Percentiles rank a stretch among this genome's conserved stretches.
Conservation (phyloP, 257 asterid genomes). For the Nicotiana paniculata region DNA sequence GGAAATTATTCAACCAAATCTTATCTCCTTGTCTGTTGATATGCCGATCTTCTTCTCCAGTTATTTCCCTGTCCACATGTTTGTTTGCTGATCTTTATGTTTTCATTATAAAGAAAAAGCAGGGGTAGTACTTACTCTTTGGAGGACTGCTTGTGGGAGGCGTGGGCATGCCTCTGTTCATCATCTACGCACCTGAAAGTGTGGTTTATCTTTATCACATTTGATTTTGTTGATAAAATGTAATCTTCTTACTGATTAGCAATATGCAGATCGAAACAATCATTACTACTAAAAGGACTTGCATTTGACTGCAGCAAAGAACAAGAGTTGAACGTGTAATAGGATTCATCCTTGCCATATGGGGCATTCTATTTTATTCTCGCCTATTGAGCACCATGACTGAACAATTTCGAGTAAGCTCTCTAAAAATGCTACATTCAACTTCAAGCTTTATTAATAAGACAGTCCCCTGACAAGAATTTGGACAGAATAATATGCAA, state of each 20-base stretch:
- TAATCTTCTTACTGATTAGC: slow-evolving; percentile 22
- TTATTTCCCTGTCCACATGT: slow-evolving; percentile 10
- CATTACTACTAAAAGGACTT: slow-evolving; percentile 20
- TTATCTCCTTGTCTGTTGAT: not conserved
- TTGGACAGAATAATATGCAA: slow-evolving; percentile 75
- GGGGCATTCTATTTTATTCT: slow-evolving; percentile 95
- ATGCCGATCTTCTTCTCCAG: not conserved
- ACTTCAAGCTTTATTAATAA: slow-evolving; percentile 14
- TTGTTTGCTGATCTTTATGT: slow-evolving; percentile 16
- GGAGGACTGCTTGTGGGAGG: slow-evolving; percentile 99
- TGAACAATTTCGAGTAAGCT: slow-evolving; percentile 87
- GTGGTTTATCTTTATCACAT: slow-evolving; percentile 34
- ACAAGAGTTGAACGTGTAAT: slow-evolving; percentile 87
- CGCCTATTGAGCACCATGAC: slow-evolving; percentile 96
- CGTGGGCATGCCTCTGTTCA: slow-evolving; percentile 98
- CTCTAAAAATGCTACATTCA: slow-evolving; percentile 16
- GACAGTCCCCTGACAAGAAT: slow-evolving; percentile 25
- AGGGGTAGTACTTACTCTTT: slow-evolving; percentile 69
- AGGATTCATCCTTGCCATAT: slow-evolving; percentile 91
- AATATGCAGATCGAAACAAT: slow-evolving; percentile 17
- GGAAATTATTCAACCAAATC: not conserved
- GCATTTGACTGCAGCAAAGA: slow-evolving; percentile 76
- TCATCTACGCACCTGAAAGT: slow-evolving; percentile 97
- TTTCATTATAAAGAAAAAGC: slow-evolving; percentile 27
- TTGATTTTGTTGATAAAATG: slow-evolving; percentile 16